Base-by-base conservation (phyloP, 306 rosid species). In the Corylus americana region DNA sequence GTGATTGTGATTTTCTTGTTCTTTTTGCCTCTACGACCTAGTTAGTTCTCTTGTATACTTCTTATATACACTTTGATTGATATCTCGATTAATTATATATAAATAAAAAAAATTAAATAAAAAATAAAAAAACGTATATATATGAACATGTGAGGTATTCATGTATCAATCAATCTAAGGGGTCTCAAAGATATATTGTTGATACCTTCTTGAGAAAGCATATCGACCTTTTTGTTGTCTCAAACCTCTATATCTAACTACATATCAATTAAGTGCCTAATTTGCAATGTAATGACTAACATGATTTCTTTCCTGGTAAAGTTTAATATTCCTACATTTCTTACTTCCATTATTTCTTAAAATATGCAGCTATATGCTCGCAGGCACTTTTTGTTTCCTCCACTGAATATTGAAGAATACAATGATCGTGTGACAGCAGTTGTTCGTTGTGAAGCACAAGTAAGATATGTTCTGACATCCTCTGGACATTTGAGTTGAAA, bases 361-460 rank as follows among this genome's bases (percentile, higher is more conserved):
- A 63, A 83, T 29, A 27, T 87, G 95, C 97, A 92, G 97, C 86
- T 92, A 70, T 92, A 92, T 85, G 97, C 97, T 63, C 97, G 97
- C 66, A 87, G 98, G 80, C 98, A 94, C 86, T 94, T 94, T 82
- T 88, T 94, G 78, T 92, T 91, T 75, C 98, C 98, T 70, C 93
- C 98, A 31, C 83, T 91, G 69, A 80, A 83, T 79, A 91, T 94
- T 55, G 97, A 94, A 84, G 97, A 90, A 76, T 91, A 77, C 86
- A 92, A 94, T 78, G 90, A 83, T 73, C 95, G 95, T 55, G 98
- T 94, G 64, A 94, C 76, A 79, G 97, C 95, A 7, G 91, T 94
- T 83, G 98, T 92, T 18, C 97, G 97, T 3, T 94, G 98, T 83
- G 97, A 94, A 81, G 97, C 97, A 78, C 97, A 94, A 73, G 98